Evolutionary conservation across 257 asterid genomes (phyloP), one percentile per base, ranked within the genome.

Genomic region (Nicotiana noctiflora): DNA sequence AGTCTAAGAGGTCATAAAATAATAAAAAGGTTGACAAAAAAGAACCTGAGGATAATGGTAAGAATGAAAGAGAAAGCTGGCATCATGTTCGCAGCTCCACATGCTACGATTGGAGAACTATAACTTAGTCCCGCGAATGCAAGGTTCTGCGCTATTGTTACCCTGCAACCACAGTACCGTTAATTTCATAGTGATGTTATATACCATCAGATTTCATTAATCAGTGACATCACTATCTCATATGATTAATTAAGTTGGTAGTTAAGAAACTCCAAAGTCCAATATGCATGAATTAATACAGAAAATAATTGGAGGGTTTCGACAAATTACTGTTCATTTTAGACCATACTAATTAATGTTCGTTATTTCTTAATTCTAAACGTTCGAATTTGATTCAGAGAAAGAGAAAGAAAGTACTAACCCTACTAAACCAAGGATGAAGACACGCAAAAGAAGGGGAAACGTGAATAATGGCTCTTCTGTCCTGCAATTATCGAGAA

Each of bases 51-150:
- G 3, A 88, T 15, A 37, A 90, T 80, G 75, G 92, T 87, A 3
- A 88, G 82, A 86, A 90, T 82, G 84, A 91, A 93, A 61, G 96
- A 87, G 17, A 90, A 63, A 46, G 97, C 92, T 15, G 97, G 96
- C 72, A 88, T 79, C 81, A 87, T 87, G 74, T 91, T 91, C 31
- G 93, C 96, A 91, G 91, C 89, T 82, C 92, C 92, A 81, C 89
- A 84, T 76, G 97, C 96, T 55, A 90, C 94, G 23, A 91, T 89
- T 2, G 96, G 97, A 80, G 97, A 93, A 84, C 96, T 90, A 67
- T 91, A 91, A 80, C 93, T 91, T 55, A 93, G 86, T 13, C 96
- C 97, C 56, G 88, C 80, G 85, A 86, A 93, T 82, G 96, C 92
- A 34, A 93, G 93, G 77, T 93, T 93, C 32, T 93, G 97, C 40